Percentiles rank a stretch among this genome's conserved stretches.
Evolutionary conservation across 2,329 filamentous ascomycete genomes (phyloP).

Genomic region (Nemania sp.): DNA sequence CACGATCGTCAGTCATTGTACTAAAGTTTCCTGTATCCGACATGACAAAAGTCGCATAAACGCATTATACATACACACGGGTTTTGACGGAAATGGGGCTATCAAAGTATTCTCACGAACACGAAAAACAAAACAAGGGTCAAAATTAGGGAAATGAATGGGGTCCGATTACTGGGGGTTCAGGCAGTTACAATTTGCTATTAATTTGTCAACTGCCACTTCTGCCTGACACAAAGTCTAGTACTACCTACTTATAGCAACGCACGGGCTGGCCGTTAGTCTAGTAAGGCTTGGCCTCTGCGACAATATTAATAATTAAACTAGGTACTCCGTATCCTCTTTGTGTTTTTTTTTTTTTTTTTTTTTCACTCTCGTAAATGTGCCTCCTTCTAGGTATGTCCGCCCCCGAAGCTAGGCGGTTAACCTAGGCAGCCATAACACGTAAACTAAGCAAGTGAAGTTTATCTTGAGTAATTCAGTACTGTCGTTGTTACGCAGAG

Average conservation of each 20-base stretch:
- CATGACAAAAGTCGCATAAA: slow-evolving; percentile 27
- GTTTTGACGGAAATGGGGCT: slow-evolving; percentile 21
- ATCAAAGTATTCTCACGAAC: slow-evolving; percentile 23
- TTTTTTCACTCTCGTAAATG: background rate
- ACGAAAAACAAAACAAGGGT: slow-evolving; percentile 26
- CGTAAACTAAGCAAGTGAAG: too few relatives aligned
- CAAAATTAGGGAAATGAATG: slow-evolving; percentile 20
- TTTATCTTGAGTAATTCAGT: too few relatives aligned
- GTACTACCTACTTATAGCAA: slow-evolving; percentile 8
- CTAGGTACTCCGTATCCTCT: background rate
- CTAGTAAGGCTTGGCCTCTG: slow-evolving; percentile 3
- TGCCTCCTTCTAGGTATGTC: background rate
- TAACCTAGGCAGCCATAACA: too few relatives aligned
- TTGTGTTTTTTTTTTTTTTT: background rate
- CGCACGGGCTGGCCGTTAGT: background rate
- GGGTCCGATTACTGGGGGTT: slow-evolving; percentile 10
- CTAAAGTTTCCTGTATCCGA: slow-evolving; percentile 27
- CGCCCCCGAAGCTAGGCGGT: background rate
- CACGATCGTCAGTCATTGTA: slow-evolving; percentile 34
- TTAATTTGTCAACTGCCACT: slow-evolving; percentile 18
- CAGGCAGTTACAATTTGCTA: slow-evolving; percentile 23
- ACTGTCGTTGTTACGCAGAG: background rate
- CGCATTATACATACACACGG: slow-evolving; percentile 24
- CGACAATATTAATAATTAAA: slow-evolving; percentile 24
- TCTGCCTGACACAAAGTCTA: slow-evolving; percentile 2